Evolutionary conservation across 2,329 filamentous ascomycete species (phyloP).

Genomic region (Phialemonium atrogriseum): DNA sequence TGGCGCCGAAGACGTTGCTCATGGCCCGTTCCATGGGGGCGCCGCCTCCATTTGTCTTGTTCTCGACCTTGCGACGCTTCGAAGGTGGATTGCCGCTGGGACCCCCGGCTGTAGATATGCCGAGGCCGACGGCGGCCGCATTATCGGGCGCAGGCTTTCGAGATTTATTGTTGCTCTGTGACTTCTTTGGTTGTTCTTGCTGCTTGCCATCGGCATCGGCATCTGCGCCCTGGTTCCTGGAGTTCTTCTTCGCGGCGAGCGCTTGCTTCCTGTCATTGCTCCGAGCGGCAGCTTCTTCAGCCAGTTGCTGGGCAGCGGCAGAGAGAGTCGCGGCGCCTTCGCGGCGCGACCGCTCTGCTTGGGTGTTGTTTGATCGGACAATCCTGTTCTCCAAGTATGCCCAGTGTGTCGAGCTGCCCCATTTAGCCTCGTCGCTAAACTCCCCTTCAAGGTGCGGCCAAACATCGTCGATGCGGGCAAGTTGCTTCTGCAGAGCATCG

Average conservation of each 20-base stretch:
- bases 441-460: constrained; percentile 82
- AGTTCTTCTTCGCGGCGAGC: constrained; percentile 65
- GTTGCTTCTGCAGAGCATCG: constrained; percentile 77
- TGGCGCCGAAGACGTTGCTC: constrained; percentile 45
- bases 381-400: constrained; percentile 83
- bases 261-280: constrained; percentile 82
- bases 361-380: constrained; percentile 46
- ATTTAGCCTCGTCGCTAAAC: constrained; percentile 89
- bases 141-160: constrained; percentile 45
- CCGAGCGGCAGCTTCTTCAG: constrained; percentile 74
- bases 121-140: constrained; percentile 45
- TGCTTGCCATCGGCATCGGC: constrained; percentile 39
- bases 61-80: constrained; percentile 79
- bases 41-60: constrained; percentile 45
- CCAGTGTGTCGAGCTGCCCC: constrained; percentile 90
- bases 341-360: constrained; percentile 65
- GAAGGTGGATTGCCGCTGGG: constrained; percentile 45
- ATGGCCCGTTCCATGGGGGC: constrained; percentile 59
- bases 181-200: constrained; percentile 49
- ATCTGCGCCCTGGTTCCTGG: constrained; percentile 66
- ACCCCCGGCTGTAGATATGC: constrained; percentile 49
- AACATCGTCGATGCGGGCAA: constrained; percentile 76
- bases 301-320: constrained; percentile 66
- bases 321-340: constrained; percentile 74
- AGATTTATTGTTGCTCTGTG: constrained; percentile 49